phyloP scores from a whole-genome alignment of 2,329 filamentous ascomycete species.

The Plectosphaerella plurivora region DNA sequence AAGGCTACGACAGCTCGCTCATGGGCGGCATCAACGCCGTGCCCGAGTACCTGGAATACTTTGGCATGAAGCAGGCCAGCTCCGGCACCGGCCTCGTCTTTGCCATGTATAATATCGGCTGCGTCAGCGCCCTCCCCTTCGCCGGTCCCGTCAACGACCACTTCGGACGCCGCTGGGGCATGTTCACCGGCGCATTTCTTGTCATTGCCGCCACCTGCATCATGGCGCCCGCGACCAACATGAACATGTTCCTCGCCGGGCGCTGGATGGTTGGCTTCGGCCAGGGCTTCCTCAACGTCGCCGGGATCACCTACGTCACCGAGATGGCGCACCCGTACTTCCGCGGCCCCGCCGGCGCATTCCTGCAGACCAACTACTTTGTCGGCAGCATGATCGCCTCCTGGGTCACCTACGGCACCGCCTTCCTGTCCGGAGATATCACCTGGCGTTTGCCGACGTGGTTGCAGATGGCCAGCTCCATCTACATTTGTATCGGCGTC shows the following conservation, averaged over 20 bases:
- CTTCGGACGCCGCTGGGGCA: constrained; percentile 48
- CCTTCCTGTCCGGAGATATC: background rate
- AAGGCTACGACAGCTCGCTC: constrained; percentile 52
- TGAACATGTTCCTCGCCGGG: constrained; percentile 42
- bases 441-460: constrained; percentile 18
- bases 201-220: constrained; percentile 50
- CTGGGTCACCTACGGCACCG: background rate
- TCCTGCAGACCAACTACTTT: background rate
- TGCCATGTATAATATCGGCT: constrained; percentile 58
- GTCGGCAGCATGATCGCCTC: background rate
- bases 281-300: constrained; percentile 43
- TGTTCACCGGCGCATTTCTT: constrained; percentile 45
- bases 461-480: constrained; percentile 47
- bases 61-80: constrained; percentile 33
- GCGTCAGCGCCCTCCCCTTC: constrained; percentile 53
- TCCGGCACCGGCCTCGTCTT: constrained; percentile 48
- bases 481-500: constrained; percentile 36
- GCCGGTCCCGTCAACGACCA: constrained; percentile 49
- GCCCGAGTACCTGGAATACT: constrained; percentile 46
- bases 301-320: constrained; percentile 42
- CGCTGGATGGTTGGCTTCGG: constrained; percentile 48
- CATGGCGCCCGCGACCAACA: constrained; percentile 39
- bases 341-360: background rate
- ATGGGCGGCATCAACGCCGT: constrained; percentile 56
- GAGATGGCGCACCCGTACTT: constrained; percentile 45